Conservation (phyloP, 371 early-diverging fungal species). For the Mortierella sp. region DNA sequence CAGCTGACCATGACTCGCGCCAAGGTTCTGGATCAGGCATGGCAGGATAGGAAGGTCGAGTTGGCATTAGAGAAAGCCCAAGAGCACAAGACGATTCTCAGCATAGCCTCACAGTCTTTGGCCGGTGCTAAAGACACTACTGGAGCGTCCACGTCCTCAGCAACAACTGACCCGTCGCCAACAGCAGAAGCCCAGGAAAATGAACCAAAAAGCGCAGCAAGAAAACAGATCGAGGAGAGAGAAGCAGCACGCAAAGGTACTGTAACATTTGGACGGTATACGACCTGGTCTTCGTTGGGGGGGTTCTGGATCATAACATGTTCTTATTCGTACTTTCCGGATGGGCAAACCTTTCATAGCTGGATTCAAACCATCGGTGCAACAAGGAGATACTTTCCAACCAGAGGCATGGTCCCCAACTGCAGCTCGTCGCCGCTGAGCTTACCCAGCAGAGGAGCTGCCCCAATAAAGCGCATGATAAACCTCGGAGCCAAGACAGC, state of each 20-base stretch:
- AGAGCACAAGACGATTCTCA: conserved; percentile 21
- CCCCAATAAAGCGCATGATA: no score
- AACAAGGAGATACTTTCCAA: conserved; percentile 49
- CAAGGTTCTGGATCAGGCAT: conserved; percentile 48
- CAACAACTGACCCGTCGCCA: neutral
- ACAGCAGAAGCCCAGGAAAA: conserved; percentile 1
- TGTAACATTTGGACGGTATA: no score
- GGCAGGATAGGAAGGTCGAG: conserved; percentile 50
- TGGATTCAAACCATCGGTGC: conserved; percentile 51
- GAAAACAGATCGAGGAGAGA: conserved; percentile 50
- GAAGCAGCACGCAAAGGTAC: conserved; percentile 52
- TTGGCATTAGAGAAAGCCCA: conserved; percentile 40
- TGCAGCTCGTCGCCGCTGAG: conserved; percentile 30
- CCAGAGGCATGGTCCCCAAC: conserved; percentile 49
- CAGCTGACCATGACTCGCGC: conserved; percentile 45
- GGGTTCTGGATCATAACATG: no score
- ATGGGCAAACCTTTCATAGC: conserved; percentile 10
- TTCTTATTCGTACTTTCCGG: neutral
- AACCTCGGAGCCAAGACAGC: no score
- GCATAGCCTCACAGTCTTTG: conserved; percentile 5
- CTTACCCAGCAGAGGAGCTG: no score
- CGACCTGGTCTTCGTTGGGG: no score
- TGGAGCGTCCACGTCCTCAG: neutral
- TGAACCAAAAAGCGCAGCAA: conserved; percentile 36
- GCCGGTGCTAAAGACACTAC: neutral